Evolutionary conservation across 225 moss, liverwort and hornwort species (phyloP), one percentile per base, ranked within the genome.

Genomic region (Rhytidiadelphus loreus): DNA sequence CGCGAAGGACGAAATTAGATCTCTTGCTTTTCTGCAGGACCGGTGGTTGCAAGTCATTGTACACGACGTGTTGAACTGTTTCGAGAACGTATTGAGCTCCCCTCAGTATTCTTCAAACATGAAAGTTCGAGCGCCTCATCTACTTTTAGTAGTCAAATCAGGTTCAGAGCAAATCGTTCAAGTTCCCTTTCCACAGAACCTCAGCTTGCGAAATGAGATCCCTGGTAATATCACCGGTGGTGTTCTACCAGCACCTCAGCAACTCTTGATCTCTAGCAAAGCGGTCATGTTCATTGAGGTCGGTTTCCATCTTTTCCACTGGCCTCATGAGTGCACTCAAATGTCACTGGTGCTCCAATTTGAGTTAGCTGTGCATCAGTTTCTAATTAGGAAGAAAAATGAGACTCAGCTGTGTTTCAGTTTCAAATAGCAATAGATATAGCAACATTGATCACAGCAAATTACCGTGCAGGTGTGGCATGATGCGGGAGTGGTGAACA

Each of bases 221-320:
- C 32, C 50, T 63, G 89, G 84, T 12, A 89, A 86, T 22, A 79
- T 80, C 86, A 89, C 89, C 9, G 69, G 82, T 66, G 87, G 81
- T 60, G 70, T 92, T 89, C 57, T 93, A 35, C 89, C 28, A 84
- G 90, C 89, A 43, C 92, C 93, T 77, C 13, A 60, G 76, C 85
- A 90, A 46, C 89, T 89, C 52, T 62, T 88, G 71, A 76, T 76
- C 75, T 88, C 80, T 24, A 65, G 48, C 66, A 89, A 86, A 71
- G 86, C 86, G 25, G 48, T 92, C 57, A 48, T 93, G 11, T 92
- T 93, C 89, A 86, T 93, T 52, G 93, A 93, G 89, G 92, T 93
- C 41, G 3, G 86, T 86, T 84, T 41, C n/a, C 52, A 58, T 48
- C n/a, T 41, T 53, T 52, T 73, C 46, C 52, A 60, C 25, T 82